Base-by-base conservation (phyloP, 2,329 filamentous ascomycete genomes). In the Trichoderma lentiforme region DNA sequence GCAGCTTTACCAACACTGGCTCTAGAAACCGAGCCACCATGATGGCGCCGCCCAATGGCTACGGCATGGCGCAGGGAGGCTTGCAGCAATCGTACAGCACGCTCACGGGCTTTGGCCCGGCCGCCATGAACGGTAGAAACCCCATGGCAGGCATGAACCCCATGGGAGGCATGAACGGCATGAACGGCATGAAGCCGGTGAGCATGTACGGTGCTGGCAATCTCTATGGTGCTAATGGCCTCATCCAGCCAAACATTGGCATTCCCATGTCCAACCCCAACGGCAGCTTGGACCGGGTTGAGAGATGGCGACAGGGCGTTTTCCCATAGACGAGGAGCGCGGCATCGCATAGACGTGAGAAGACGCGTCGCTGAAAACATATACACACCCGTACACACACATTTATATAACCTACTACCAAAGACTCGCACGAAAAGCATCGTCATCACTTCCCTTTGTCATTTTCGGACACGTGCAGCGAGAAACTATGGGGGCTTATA, bases 231-330 rank as follows among this genome's bases (percentile, higher is more conserved):
- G 63, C 34, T 14, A 64, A 60, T 9, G 76, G 76, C 3, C 76
- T 78, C 74, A 74, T 79, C 71, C 75, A 77, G 57, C 76, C 75
- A 5, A 75, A 75, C 64, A 71, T 74, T 65, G 74, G 72, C 24
- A 76, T 77, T 75, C 76, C 76, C 7, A 73, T 76, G 14, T 76
- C 75, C 21, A 64, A 71, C 5, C 76, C 75, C n/a, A 64, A 71
- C 8, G 77, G 73, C 28, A 76, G 79, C 3, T 74, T 79, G 73
- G 82, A 82, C 62, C 79, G 81, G 43, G 82, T 84, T 7, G 82
- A 85, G 72, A 79, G 81, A 69, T 85, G 83, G 83, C 79, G 83
- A 57, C 83, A 84, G 68, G 78, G 83, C 63, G 80, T 85, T 21
- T 77, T 78, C 71, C 81, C 80, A 18, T 82, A 28, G 11, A 53